Evolutionary conservation across 2,329 filamentous ascomycete species (phyloP).

Genomic region (Pseudogymnoascus sp.): DNA sequence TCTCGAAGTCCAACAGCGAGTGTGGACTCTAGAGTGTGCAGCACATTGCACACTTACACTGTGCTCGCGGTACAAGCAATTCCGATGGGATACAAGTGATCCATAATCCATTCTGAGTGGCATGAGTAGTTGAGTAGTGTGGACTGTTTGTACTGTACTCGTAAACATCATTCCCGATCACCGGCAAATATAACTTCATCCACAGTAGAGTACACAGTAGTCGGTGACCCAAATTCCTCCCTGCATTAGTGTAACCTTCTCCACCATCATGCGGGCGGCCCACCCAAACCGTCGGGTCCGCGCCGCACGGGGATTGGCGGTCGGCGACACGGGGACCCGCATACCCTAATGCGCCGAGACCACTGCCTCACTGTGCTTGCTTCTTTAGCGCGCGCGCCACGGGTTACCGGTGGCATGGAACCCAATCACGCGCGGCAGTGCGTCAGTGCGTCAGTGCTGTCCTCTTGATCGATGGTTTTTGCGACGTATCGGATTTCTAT

Average conservation of each 20-base stretch:
- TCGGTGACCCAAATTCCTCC: not conserved
- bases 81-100: not conserved
- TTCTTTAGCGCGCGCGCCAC: not conserved
- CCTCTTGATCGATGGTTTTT: not conserved
- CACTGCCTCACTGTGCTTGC: not conserved
- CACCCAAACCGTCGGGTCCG: not conserved
- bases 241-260: not conserved
- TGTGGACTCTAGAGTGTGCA: not conserved
- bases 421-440: not conserved
- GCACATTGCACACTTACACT: not conserved
- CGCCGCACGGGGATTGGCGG: not conserved
- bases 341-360: not conserved
- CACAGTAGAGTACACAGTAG: not conserved
- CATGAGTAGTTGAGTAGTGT: not conserved
- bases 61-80: not conserved
- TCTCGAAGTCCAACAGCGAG: not conserved
- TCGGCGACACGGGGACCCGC: not conserved
- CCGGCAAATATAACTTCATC: too few relatives aligned
- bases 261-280: not conserved
- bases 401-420: not conserved
- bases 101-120: not conserved
- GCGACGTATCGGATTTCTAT: slow-evolving; percentile 3
- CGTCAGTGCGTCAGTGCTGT: not conserved
- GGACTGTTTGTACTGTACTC: not conserved
- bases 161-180: not conserved